Base-by-base conservation (phyloP, 495 filamentous ascomycete species). In the Hypoxylon fragiforme region DNA sequence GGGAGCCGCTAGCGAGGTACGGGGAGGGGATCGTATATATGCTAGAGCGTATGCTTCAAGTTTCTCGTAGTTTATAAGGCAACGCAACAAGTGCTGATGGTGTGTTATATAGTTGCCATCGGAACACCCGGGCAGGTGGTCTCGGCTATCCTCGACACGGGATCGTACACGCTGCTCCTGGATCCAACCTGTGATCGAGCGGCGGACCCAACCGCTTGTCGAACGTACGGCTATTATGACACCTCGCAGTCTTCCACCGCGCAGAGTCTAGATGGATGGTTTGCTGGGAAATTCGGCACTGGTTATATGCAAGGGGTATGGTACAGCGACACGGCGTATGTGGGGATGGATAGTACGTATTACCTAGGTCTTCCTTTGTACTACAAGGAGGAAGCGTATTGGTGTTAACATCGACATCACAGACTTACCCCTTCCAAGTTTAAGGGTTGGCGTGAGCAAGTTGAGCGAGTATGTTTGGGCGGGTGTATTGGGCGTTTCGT, bases 111-210 rank as follows among this genome's bases (percentile, higher is more conserved):
- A 76, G 73, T 76, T 42, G 65, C 70, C 13, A 69, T 78, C 40
- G 75, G 75, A 11, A 74, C 72, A 0, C 74, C 73, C 3, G 60
- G 68, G 3, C 75, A 78, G 50, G 62, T 42, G 11, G 57, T 78
- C 32, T 70, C 66, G 13, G 66, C 75, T 5, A 72, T 72, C 18
- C 61, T 78, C 42, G 75, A 78, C 35, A 78, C 75, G 7, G 75
- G 75, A 2, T 77, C 74, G 3, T 77, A 71, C 45, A 71, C 76
- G 52, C 64, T 74, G 20, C 75, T 75, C 64, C 69, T 78, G 3
- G 71, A 76, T 22, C 73, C 73, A 5, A 56, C 63, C 26, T 76
- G 73, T 54, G 62, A 48, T 28, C 63, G 63, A n/a, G 70, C 73
- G 13, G 70, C 71, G 5, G 69, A 67, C 31, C 54, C 54, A 2